Base-by-base conservation (phyloP, 2,329 filamentous ascomycete species). In the Colletotrichum tamarilloi region DNA sequence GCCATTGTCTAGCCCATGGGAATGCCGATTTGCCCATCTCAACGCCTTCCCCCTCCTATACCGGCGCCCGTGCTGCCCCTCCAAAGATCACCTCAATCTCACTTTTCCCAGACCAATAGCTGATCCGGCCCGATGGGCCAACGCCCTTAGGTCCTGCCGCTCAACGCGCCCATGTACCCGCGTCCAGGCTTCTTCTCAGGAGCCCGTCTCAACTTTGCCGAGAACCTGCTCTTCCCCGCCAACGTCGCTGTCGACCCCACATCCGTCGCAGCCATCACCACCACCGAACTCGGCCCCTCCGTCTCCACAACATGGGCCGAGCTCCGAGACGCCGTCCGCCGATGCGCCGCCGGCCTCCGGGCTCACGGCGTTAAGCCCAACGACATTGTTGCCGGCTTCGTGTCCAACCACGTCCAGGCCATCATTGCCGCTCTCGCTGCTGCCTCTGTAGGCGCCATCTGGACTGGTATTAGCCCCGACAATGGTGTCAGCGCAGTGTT, bases 401-500 rank as follows among this genome's bases (percentile, higher is more conserved):
- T 98, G 16, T 96, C 94, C 26, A 98, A 99, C 79, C 95, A 98
- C 81, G 91, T 91, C 7, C 93, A 97, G 81, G 93, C 95, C 0
- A 85, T 98, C 24, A 92, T 98, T 12, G 94, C 95, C 24, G 97
- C 97, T 92, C 87, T 99, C 38, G 94, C 94, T 1, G 90, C 95
- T 0, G 92, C 95, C 0, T 91, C 94, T 1, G 82, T 98, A 2
- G 97, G 97, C 35, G 95, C 94, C 19, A 90, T 98, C 49, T 98
- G 96, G 96, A 98, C 95, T 0, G 94, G 94, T 7, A 94, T 98
- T 62, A 97, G 94, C 78, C 95, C 96, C 3, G 96, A 98, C 81
- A 98, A 93, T 19, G 96, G 96, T 12, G 94, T 97, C 2, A 94
- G 94, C 77, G 96, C 95, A 19, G 95, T 98, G 1, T 85, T 98